Base-by-base conservation (phyloP, 371 early-diverging fungal species). In the Mucor sp. region DNA sequence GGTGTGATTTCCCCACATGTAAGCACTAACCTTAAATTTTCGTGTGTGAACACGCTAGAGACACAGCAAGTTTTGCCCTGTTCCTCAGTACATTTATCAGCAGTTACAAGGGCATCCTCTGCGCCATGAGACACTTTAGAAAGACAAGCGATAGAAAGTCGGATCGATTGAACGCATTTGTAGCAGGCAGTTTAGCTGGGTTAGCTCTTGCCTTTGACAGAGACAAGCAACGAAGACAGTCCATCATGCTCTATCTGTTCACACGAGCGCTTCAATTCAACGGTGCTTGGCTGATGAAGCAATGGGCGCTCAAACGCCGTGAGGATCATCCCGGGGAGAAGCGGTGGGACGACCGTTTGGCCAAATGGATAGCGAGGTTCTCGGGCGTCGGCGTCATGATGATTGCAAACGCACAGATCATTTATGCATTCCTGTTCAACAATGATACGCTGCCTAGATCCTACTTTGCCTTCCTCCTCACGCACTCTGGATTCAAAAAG, bases 131-230 rank as follows among this genome's bases (percentile, higher is more conserved):
- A 35, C 74, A 84, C 60, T 58, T 83, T 30, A 78, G 87, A 50
- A 74, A 78, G 25, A 76, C 69, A 14, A 66, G 65, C 3, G 85
- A 86, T 30, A 58, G 55, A 27, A 56, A 59, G 28, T 83, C 85
- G 30, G 92, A 93, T 72, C 74, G 82, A 25, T 72, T 86, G 50
- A 92, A 92, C 60, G 84, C 94, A 7, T 89, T 94, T 70, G 74
- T 93, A 8, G 95, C 95, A 4, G 95, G 95, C 17, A 78, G 87
- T 37, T 69, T 93, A 1, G 91, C 95, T 5, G 94, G 95, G 2
- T 58, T 90, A 63, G 77, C 90, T 0, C 78, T 94, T 21, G 70
- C 83, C 21, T 75, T 95, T 32, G 95, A 95, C 76, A 79, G 81
- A 15, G 91, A 91, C 77, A 74, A 80, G 37, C 82, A 80, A 14